Base-by-base conservation (phyloP, 306 rosid genomes). In the Rosa rugosa region DNA sequence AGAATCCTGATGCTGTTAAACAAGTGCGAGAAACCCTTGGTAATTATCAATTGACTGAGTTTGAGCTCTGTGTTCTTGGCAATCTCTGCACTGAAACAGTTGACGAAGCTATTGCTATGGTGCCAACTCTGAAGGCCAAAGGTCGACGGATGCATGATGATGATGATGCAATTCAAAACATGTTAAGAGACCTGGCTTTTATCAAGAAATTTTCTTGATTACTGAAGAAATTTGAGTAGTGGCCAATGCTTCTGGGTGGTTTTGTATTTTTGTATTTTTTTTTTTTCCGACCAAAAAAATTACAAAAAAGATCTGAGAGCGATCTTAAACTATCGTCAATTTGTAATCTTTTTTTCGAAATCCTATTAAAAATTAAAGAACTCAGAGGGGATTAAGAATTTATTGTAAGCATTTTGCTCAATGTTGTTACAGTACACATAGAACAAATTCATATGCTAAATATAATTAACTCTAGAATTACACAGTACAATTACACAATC, bases 51-150 rank as follows among this genome's bases (percentile, higher is more conserved):
- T 80, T 92, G 50, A 1, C 22, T 5, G 59, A 17, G 23, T 17
- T 53, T 53, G 50, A 94, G 98, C 87, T 94, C 34, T 94, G 97
- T 82, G 98, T 94, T 75, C 97, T 94, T 73, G 97, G 97, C 46
- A 94, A 94, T 87, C 97, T 94, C 75, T 94, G 98, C 83, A 97
- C 98, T 7, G 97, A 94, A 89, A 92, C 97, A 62, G 98, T 92
- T 80, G 98, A 94, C 14, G 50, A 46, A 46, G 45, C 45, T 5
- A 42, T 42, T 42, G 8, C 45, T 42, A 42, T 42, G 45, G 8
- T 42, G 45, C 45, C 45, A 6, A 6, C 45, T 6, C 8, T 42
- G 45, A 46, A 94, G 98, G 86, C 96, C 60, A 92, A 93, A 81
- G 97, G 25, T 56, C 25, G 97, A 72, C 88, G 97, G 34, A 89